phyloP scores from a whole-genome alignment of 805 yeast genomes.

The Saccharomycopsis guyanensis region DNA sequence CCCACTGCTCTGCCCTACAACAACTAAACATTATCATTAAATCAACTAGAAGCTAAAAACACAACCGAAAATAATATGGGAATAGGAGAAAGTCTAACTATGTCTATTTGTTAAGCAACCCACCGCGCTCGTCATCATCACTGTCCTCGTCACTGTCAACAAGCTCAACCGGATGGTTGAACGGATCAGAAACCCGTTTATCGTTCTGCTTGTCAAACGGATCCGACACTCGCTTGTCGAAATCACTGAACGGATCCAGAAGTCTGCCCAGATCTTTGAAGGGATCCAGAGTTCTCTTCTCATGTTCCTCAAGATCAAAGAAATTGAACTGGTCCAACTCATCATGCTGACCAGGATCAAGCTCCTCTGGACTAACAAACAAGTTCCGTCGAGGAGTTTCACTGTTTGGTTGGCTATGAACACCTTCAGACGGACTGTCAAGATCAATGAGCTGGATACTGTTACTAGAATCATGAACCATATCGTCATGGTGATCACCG shows the following conservation, averaged over 20 bases:
- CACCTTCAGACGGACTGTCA: slow-evolving; percentile 6
- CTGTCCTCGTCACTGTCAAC: neutral
- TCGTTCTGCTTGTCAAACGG: neutral
- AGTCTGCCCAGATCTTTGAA: neutral
- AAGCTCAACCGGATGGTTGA: neutral
- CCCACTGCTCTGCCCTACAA: too few relatives aligned
- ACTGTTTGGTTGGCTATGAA: neutral
- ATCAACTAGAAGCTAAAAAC: too few relatives aligned
- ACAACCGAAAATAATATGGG: too few relatives aligned
- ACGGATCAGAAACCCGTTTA: too few relatives aligned
- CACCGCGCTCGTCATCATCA: neutral
- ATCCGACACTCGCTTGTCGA: neutral
- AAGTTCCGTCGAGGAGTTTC: neutral
- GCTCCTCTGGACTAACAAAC: neutral
- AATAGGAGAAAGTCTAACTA: too few relatives aligned
- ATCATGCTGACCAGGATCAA: neutral
- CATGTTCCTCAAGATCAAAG: slow-evolving; percentile 1
- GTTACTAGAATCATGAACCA: neutral
- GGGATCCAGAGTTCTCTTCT: too few relatives aligned
- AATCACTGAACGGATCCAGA: neutral
- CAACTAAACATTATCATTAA: too few relatives aligned
- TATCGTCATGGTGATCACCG: neutral
- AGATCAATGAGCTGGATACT: slow-evolving; percentile 16
- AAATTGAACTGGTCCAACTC: slow-evolving; percentile 4
- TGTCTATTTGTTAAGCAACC: too few relatives aligned